A percentile compares a stretch with the other conserved stretches of the same genome.
Conservation (phyloP, 805 yeast species). For the Wickerhamiella dianesei region DNA sequence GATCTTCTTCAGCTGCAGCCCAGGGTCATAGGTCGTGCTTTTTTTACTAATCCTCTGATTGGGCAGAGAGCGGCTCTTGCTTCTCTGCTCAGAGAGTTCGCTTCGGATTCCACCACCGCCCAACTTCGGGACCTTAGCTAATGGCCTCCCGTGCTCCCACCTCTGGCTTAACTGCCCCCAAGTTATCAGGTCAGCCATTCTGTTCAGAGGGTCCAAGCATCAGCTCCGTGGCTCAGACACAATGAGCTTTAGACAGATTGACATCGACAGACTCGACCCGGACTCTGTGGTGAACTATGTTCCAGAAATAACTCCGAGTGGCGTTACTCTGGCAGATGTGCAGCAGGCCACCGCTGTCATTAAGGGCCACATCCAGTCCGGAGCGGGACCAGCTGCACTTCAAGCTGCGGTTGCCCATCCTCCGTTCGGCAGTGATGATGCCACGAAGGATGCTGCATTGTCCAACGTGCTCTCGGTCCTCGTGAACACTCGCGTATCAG, state of each 20-base stretch:
- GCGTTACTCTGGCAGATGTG: constrained; percentile 41
- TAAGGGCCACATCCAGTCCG: constrained; percentile 53
- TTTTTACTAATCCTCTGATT: not conserved
- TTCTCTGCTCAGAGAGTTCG: no score
- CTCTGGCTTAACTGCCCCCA: no score
- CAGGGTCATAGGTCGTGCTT: no score
- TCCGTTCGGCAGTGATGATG: constrained; percentile 66
- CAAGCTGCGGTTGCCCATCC: constrained; percentile 51
- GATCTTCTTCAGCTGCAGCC: not conserved
- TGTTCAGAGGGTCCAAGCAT: not conserved
- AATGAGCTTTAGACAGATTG: constrained; percentile 53
- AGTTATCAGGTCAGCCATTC: not conserved
- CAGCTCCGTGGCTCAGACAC: no score
- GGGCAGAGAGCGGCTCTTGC: not conserved
- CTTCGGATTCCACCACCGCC: not conserved
- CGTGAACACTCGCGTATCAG: constrained; percentile 51
- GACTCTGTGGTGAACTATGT: constrained; percentile 50
- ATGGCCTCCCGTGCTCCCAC: no score
- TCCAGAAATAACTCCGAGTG: constrained; percentile 48
- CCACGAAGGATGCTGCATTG: constrained; percentile 39
- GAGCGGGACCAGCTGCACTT: constrained; percentile 58
- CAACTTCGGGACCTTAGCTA: not conserved
- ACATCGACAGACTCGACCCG: constrained; percentile 81
- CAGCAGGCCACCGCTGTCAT: constrained; percentile 41
- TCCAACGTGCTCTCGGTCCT: constrained; percentile 56